Evolutionary conservation across 495 filamentous ascomycete genomes (phyloP).

Genomic region (Penicillium fimorum): DNA sequence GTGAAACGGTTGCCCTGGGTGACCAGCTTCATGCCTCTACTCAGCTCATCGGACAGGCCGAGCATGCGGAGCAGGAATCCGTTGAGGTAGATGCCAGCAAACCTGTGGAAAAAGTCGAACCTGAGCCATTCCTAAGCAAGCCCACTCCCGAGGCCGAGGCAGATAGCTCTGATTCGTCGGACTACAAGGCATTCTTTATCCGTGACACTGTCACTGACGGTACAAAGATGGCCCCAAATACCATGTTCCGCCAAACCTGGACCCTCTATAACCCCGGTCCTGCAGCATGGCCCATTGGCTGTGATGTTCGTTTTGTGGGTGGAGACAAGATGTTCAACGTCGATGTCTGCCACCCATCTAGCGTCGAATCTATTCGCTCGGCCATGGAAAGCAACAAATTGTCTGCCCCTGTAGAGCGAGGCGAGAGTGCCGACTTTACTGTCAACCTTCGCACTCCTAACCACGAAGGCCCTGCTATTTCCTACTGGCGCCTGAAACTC

Average conservation of each 20-base stretch:
- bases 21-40: slow-evolving; percentile 50
- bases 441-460: slow-evolving; percentile 78
- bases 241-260: slow-evolving; percentile 88
- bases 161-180: slow-evolving; percentile 9
- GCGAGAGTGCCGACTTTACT: slow-evolving; percentile 75
- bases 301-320: slow-evolving; percentile 85
- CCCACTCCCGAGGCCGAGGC: neutral
- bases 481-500: slow-evolving; percentile 93
- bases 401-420: slow-evolving; percentile 63
- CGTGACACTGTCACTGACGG: slow-evolving; percentile 78
- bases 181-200: slow-evolving; percentile 71
- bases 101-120: slow-evolving; percentile 29
- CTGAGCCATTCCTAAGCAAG: neutral
- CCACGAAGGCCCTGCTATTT: slow-evolving; percentile 73
- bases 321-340: slow-evolving; percentile 94
- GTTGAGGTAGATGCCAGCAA: slow-evolving; percentile 66
- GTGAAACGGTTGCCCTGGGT: slow-evolving; percentile 64
- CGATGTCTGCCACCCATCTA: slow-evolving; percentile 71
- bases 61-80: slow-evolving; percentile 14
- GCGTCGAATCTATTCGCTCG: slow-evolving; percentile 64
- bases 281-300: slow-evolving; percentile 78
- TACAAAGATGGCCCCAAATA: slow-evolving; percentile 61
- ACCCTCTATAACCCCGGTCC: slow-evolving; percentile 82
- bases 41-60: slow-evolving; percentile 48
- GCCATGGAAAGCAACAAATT: slow-evolving; percentile 81